These are phyloP conservation scores for Gamarada debralockiae DNA, from an alignment of 495 filamentous ascomycete genomes.

Conservation along the genomic window DNA sequence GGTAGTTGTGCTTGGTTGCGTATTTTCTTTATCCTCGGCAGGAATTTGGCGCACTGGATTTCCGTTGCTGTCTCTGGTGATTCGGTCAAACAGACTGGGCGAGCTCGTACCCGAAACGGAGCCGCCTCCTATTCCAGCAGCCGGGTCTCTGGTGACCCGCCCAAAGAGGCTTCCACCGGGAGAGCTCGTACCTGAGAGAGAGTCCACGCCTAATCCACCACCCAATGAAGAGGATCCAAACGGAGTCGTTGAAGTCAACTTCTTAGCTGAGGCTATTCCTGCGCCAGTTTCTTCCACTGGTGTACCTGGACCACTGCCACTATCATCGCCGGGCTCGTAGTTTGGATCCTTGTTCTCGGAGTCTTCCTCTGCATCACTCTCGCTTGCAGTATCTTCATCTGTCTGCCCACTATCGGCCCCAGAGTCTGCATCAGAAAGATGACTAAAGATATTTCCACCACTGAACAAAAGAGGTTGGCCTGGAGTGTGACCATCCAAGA, in stretches of 20 bases:
- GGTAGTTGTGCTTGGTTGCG: slow-evolving; percentile 18
- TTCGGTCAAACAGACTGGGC: slow-evolving; percentile 48
- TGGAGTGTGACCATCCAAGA: slow-evolving; percentile 19
- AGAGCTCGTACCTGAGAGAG: slow-evolving; percentile 12
- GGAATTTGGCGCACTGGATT: slow-evolving; percentile 31
- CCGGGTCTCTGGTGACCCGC: slow-evolving; percentile 23
- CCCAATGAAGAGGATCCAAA: slow-evolving; percentile 22
- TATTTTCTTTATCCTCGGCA: slow-evolving; percentile 27
- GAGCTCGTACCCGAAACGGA: slow-evolving; percentile 9
- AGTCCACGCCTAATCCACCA: slow-evolving; percentile 5
- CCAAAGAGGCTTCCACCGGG: slow-evolving; percentile 40
- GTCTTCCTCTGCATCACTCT: slow-evolving; percentile 19
- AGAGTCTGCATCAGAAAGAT: slow-evolving; percentile 37
- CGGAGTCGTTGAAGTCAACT: slow-evolving; percentile 13
- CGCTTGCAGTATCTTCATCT: slow-evolving; percentile 24
- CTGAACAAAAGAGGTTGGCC: slow-evolving; percentile 7
- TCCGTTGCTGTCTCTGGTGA: slow-evolving; percentile 36
- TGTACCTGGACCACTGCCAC: slow-evolving; percentile 25
- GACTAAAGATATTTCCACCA: slow-evolving; percentile 44
- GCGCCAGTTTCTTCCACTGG: slow-evolving; percentile 23
- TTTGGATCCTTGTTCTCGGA: slow-evolving; percentile 21
- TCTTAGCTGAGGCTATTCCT: slow-evolving; percentile 22
- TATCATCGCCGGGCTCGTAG: slow-evolving; percentile 27
- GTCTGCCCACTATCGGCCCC: slow-evolving; percentile 22
- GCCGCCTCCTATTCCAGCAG: not conserved